Percentiles rank a stretch among this genome's conserved stretches.
phyloP scores from a whole-genome alignment of 306 rosid genomes.

The Dryas octopetala region DNA sequence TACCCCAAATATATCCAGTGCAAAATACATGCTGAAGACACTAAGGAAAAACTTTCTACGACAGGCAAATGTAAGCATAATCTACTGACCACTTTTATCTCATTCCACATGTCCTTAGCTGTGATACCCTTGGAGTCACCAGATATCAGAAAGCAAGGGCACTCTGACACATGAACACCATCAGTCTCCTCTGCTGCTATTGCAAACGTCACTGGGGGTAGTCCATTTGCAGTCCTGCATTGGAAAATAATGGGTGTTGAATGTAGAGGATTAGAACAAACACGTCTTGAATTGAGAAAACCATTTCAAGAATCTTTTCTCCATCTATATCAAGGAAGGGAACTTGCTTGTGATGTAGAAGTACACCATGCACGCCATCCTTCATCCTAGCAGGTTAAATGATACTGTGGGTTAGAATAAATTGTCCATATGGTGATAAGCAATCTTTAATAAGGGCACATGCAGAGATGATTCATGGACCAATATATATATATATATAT shows the following conservation, averaged over 20 bases:
- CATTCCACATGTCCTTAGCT: conserved; percentile 87
- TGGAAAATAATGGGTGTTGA: conserved; percentile 14
- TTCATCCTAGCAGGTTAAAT: conserved; percentile 51
- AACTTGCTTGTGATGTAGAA: conserved; percentile 79
- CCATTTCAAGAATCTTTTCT: conserved; percentile 20
- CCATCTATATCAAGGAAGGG: conserved; percentile 5
- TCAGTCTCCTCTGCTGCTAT: conserved; percentile 82
- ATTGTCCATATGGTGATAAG: conserved; percentile 3
- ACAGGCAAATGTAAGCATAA: conserved; percentile 1
- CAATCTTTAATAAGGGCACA: not conserved
- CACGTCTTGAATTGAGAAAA: conserved; percentile 8
- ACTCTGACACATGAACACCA: conserved; percentile 67
- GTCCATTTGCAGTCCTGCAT: conserved; percentile 66
- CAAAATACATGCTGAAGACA: conserved; percentile 12
- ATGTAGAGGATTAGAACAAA: conserved; percentile 14
- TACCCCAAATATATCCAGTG: not conserved
- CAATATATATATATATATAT: not conserved
- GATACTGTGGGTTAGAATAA: conserved; percentile 41
- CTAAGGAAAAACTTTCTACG: conserved; percentile 6
- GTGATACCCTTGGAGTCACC: conserved; percentile 67
- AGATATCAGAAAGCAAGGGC: conserved; percentile 79
- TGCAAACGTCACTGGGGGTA: conserved; percentile 80
- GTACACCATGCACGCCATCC: conserved; percentile 75
- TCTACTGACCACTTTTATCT: conserved; percentile 69
- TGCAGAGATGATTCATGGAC: not conserved